Percentiles rank a stretch among this genome's conserved stretches.
These are phyloP conservation scores for Ustilago trichophora DNA, from an alignment of 1,284 basidiomycete species.

Conservation along the genomic window DNA sequence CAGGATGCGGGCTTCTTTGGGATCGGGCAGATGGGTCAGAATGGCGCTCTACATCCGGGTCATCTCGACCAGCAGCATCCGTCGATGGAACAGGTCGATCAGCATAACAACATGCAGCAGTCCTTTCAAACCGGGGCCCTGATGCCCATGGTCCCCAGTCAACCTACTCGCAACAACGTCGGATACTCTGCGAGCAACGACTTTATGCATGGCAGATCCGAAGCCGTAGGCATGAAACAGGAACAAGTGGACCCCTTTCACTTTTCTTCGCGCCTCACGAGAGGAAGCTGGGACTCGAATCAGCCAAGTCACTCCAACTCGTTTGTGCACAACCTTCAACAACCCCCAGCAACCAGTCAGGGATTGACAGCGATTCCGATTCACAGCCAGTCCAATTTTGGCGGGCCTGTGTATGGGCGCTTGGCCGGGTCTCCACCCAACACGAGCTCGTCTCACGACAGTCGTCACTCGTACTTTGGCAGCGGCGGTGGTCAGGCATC, in stretches of 20 bases:
- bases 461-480: slow-evolving; percentile 28
- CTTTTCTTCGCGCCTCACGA: slow-evolving; percentile 25
- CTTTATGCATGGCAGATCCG: slow-evolving; percentile 15
- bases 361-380: slow-evolving; percentile 25
- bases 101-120: slow-evolving; percentile 5
- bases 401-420: slow-evolving; percentile 14
- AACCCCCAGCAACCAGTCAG: slow-evolving; percentile 39
- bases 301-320: slow-evolving; percentile 20
- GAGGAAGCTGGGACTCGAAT: slow-evolving; percentile 47
- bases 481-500: neutral
- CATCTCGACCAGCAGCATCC: slow-evolving; percentile 11
- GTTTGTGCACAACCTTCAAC: slow-evolving; percentile 26
- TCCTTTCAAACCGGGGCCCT: slow-evolving; percentile 13
- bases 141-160: slow-evolving; percentile 33
- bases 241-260: slow-evolving; percentile 31
- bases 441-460: slow-evolving; percentile 41
- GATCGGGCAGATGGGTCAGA: slow-evolving; percentile 7
- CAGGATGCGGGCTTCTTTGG: slow-evolving; percentile 18
- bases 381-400: slow-evolving; percentile 29
- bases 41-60: slow-evolving; percentile 1
- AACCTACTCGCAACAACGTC: slow-evolving; percentile 11
- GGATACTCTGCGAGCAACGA: slow-evolving; percentile 5
- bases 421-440: slow-evolving; percentile 31
- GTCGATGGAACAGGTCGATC: slow-evolving; percentile 2
- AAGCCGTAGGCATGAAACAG: slow-evolving; percentile 14